phyloP scores from a whole-genome alignment of 2,329 filamentous ascomycete genomes.

The Erysiphe neolycopersici region DNA sequence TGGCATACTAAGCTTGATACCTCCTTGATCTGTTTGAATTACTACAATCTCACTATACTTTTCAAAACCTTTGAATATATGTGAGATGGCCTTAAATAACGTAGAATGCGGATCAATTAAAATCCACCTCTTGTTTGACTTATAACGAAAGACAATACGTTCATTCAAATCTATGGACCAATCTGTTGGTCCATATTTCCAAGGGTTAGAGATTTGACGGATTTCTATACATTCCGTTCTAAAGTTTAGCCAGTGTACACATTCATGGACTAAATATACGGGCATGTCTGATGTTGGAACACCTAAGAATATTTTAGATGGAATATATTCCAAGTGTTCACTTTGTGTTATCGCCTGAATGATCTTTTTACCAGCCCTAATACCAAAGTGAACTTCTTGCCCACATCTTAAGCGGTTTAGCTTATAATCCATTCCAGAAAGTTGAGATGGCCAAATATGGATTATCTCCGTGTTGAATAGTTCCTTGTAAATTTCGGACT shows the following conservation, averaged over 20 bases:
- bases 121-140: slow-evolving; percentile 5
- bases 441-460: slow-evolving; percentile 15
- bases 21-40: slow-evolving; percentile 14
- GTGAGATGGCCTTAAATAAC: slow-evolving; percentile 16
- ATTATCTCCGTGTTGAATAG: neutral
- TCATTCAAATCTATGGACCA: slow-evolving; percentile 16
- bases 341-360: slow-evolving; percentile 16
- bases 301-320: slow-evolving; percentile 11
- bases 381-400: slow-evolving; percentile 27
- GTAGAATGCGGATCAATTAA: slow-evolving; percentile 24
- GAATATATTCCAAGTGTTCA: slow-evolving; percentile 14
- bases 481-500: neutral
- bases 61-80: slow-evolving; percentile 25
- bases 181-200: slow-evolving; percentile 15
- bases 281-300: slow-evolving; percentile 22
- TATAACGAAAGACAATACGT: slow-evolving; percentile 5
- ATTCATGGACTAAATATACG: slow-evolving; percentile 20
- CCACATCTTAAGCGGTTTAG: slow-evolving; percentile 15
- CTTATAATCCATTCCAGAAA: slow-evolving; percentile 27
- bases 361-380: slow-evolving; percentile 12
- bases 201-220: slow-evolving; percentile 18
- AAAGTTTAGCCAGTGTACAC: slow-evolving; percentile 32
- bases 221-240: slow-evolving; percentile 21
- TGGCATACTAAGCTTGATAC: slow-evolving; percentile 21
- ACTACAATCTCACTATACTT: slow-evolving; percentile 17